Evolutionary conservation across 2,329 filamentous ascomycete species (phyloP).

Genomic region (Ascocoryne sarcoides): DNA sequence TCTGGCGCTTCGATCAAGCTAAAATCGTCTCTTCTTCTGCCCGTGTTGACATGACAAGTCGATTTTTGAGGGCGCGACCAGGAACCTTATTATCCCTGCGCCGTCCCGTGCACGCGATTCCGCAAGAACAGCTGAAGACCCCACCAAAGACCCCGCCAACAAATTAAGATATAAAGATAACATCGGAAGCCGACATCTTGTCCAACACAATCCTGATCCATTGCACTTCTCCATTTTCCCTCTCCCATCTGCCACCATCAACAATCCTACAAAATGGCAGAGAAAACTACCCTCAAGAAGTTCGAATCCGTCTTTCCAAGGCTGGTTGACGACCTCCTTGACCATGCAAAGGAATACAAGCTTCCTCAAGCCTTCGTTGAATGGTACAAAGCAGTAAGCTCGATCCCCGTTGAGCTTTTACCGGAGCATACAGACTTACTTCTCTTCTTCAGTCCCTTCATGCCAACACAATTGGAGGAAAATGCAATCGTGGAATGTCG

Average conservation of each 20-base stretch:
- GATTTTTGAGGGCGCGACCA: too few relatives aligned
- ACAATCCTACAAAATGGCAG: slow-evolving; percentile 39
- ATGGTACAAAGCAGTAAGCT: slow-evolving; percentile 59
- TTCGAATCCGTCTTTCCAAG: slow-evolving; percentile 88
- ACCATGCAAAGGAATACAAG: slow-evolving; percentile 72
- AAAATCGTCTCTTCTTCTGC: too few relatives aligned
- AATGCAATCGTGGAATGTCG: slow-evolving; percentile 98
- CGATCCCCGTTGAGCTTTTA: background rate
- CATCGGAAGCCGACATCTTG: background rate
- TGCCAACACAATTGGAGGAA: slow-evolving; percentile 83
- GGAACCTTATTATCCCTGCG: too few relatives aligned
- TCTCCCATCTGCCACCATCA: too few relatives aligned
- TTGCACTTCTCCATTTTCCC: background rate
- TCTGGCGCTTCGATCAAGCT: too few relatives aligned
- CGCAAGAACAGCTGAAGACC: too few relatives aligned
- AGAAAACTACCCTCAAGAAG: slow-evolving; percentile 71
- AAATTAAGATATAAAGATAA: too few relatives aligned
- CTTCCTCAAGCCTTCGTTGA: slow-evolving; percentile 70
- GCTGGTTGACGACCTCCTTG: slow-evolving; percentile 73
- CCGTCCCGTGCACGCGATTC: too few relatives aligned
- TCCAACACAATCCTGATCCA: background rate
- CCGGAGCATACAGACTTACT: slow-evolving; percentile 2
- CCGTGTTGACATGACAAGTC: too few relatives aligned
- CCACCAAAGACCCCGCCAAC: too few relatives aligned
- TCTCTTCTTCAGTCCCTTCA: slow-evolving; percentile 56